These are phyloP conservation scores for Schoenoplectus triqueter DNA, from an alignment of 202 grass and related monocot species.

Conservation along the genomic window DNA sequence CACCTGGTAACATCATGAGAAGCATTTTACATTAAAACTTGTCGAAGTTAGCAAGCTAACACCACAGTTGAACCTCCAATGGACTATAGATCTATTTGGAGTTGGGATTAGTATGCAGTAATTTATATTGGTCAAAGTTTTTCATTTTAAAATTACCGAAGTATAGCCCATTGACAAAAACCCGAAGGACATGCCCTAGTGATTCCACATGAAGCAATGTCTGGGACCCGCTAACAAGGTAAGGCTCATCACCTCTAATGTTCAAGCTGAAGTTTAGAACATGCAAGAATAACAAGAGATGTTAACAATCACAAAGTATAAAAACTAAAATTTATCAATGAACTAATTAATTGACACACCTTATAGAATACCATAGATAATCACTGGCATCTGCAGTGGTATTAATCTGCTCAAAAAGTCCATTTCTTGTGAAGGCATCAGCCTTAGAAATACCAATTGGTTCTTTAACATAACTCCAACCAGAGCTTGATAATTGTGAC, in stretches of 20 bases:
- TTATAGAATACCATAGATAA: slow-evolving; percentile 98
- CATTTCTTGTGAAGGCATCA: slow-evolving; percentile 64
- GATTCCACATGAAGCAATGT: slow-evolving; percentile 78
- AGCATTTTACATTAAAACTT: slow-evolving; percentile 25
- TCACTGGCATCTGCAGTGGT: slow-evolving; percentile 97
- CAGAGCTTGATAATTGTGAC: slow-evolving; percentile 48
- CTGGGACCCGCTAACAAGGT: slow-evolving; percentile 69
- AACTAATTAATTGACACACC: slow-evolving; percentile 45
- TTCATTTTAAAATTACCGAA: slow-evolving; percentile 58
- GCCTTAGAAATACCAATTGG: slow-evolving; percentile 86
- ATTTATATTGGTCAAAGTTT: slow-evolving; percentile 27
- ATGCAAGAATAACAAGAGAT: not conserved
- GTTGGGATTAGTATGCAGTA: not conserved
- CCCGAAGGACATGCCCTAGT: slow-evolving; percentile 86
- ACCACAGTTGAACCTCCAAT: not conserved
- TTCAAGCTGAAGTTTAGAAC: slow-evolving; percentile 50
- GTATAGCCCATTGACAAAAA: slow-evolving; percentile 73
- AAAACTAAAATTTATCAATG: not conserved
- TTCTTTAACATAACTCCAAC: slow-evolving; percentile 82
- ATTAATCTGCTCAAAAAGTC: slow-evolving; percentile 95
- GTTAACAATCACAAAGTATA: not conserved
- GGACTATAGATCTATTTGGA: not conserved
- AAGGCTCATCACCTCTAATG: slow-evolving; percentile 67
- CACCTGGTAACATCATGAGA: slow-evolving; percentile 57
- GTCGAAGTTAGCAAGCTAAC: slow-evolving; percentile 8